phyloP scores from a whole-genome alignment of 805 yeast genomes.

The Starmera pachycereana region DNA sequence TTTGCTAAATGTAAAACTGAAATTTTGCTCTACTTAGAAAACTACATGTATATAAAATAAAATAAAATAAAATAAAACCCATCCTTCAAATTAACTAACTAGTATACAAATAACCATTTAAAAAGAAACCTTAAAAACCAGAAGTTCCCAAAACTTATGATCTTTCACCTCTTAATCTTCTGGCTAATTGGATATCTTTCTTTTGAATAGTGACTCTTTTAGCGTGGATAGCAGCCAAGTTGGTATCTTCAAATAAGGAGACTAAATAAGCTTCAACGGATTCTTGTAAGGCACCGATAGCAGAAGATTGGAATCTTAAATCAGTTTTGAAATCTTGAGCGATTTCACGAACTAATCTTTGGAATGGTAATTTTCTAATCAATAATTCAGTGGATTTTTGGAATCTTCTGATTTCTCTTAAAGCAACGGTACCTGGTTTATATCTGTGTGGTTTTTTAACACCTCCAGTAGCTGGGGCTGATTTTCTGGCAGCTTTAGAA shows the following conservation, averaged over 20 bases:
- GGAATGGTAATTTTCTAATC: constrained; percentile 95
- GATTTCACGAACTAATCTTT: constrained; percentile 91
- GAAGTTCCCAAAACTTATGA: constrained; percentile 31
- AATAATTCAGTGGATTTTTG: constrained; percentile 92
- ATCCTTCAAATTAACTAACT: too few species aligned
- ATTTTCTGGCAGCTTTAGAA: constrained; percentile 87
- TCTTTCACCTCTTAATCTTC: constrained; percentile 97
- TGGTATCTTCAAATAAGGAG: constrained; percentile 93
- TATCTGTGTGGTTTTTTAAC: constrained; percentile 93
- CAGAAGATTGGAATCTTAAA: constrained; percentile 94
- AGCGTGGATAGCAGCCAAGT: constrained; percentile 97
- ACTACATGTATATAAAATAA: too few species aligned
- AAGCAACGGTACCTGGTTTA: constrained; percentile 95
- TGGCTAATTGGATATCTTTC: constrained; percentile 96
- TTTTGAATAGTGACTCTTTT: constrained; percentile 98
- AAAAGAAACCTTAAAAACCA: too few species aligned
- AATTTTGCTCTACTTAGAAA: too few species aligned
- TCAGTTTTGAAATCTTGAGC: constrained; percentile 92
- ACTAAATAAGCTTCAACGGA: constrained; percentile 98
- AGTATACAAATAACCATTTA: too few species aligned
- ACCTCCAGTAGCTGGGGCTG: constrained; percentile 89
- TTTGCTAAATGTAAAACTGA: too few species aligned
- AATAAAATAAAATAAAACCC: too few species aligned
- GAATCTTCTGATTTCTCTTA: constrained; percentile 95
- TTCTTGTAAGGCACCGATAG: constrained; percentile 96